These are phyloP conservation scores for Fraxinus ornus DNA, from an alignment of 305 asterid species.

Conservation along the genomic window DNA sequence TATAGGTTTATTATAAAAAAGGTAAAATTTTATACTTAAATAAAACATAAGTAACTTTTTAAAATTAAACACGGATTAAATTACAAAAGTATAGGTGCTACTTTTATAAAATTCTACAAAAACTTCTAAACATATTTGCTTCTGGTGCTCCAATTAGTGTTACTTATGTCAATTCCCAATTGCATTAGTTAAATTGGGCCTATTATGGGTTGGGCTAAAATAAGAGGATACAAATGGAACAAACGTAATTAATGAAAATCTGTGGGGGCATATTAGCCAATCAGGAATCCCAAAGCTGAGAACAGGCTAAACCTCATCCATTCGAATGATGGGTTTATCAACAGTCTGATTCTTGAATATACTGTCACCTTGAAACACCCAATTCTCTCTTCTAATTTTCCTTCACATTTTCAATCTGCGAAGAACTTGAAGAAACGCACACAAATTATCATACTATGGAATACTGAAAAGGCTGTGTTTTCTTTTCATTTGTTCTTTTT, in stretches of 20 bases:
- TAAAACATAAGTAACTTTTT: background rate
- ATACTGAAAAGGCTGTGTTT: background rate
- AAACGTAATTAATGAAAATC: background rate
- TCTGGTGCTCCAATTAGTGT: background rate
- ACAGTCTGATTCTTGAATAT: constrained; percentile 21
- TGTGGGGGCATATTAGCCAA: constrained; percentile 24
- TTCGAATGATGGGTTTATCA: constrained; percentile 40
- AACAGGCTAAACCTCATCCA: constrained; percentile 42
- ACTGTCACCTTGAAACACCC: background rate
- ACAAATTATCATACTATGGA: background rate
- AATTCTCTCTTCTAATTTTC: constrained; percentile 2
- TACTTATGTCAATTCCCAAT: background rate
- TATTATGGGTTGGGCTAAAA: background rate
- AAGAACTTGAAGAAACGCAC: background rate
- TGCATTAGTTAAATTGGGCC: background rate
- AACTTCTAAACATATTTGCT: background rate
- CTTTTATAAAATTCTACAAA: background rate
- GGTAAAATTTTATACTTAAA: background rate
- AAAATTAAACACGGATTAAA: background rate
- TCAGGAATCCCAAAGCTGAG: constrained; percentile 6
- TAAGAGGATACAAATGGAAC: background rate
- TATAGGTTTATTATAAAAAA: background rate
- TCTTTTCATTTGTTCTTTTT: background rate
- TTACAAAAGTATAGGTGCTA: background rate
- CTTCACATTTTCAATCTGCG: constrained; percentile 5